Percentiles rank a stretch among this genome's conserved stretches.
Evolutionary conservation across 371 early-diverging fungal genomes (phyloP).

Genomic region (Choanephora cucurbitarum): DNA sequence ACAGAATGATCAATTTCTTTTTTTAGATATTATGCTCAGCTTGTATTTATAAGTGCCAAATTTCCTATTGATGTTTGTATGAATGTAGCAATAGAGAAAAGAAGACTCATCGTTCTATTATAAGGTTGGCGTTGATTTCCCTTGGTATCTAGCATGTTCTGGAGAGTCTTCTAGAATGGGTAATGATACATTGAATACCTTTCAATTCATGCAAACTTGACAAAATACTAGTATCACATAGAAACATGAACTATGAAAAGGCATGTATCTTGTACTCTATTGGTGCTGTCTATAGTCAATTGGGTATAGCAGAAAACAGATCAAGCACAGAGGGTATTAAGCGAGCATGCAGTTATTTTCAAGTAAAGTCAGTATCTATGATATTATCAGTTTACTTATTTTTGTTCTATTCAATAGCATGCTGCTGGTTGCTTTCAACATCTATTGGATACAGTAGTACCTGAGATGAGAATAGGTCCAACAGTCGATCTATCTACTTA

Average conservation of each 20-base stretch:
- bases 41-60: slow-evolving; percentile 78
- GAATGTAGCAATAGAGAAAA: no score
- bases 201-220: no score
- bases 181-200: slow-evolving; percentile 15
- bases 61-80: slow-evolving; percentile 81
- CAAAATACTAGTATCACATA: slow-evolving; percentile 51
- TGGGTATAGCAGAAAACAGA: slow-evolving; percentile 71
- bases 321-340: slow-evolving; percentile 75
- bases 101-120: no score
- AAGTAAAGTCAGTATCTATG: slow-evolving; percentile 46
- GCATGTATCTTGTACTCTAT: slow-evolving; percentile 84
- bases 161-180: slow-evolving; percentile 33
- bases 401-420: slow-evolving; percentile 36
- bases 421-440: slow-evolving; percentile 84
- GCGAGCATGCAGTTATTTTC: slow-evolving; percentile 77
- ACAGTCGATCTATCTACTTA: slow-evolving; percentile 58
- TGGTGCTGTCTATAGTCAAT: slow-evolving; percentile 80
- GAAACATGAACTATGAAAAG: slow-evolving; percentile 82
- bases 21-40: slow-evolving; percentile 79
- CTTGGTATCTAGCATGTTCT: slow-evolving; percentile 63
- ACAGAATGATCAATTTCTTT: neutral
- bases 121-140: slow-evolving; percentile 70
- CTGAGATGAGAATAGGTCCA: slow-evolving; percentile 59
- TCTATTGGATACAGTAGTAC: slow-evolving; percentile 57
- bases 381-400: neutral